Base-by-base conservation (phyloP, 2,329 filamentous ascomycete genomes). In the Cladophialophora yegresii region DNA sequence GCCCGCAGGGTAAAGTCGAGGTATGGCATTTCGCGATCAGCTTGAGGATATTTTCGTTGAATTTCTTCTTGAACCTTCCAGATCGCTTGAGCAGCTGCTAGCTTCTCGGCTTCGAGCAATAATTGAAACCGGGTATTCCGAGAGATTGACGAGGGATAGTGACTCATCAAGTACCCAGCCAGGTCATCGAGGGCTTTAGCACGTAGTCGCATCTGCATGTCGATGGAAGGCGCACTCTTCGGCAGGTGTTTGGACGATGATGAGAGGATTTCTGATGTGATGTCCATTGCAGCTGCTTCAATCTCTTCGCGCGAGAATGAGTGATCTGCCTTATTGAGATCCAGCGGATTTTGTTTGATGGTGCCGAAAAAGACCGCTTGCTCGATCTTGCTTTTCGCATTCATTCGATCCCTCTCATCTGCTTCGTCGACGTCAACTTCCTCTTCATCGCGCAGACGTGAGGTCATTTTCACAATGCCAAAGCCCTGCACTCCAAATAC, bases 291-390 rank as follows among this genome's bases (percentile, higher is more conserved):
- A 8, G 95, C 95, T 64, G 84, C 79, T 65, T 90, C 88, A 28
- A 96, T 83, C 71, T 96, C 91, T 26, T 85, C 80, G 20, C 84
- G 77, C 0, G 86, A 81, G 69, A 95, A 96, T 3, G 84, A 82
- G 61, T 87, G 86, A 45, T 85, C 82, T 67, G 86, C 85, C 50
- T 87, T 84, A 50, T 89, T 85, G 71, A 99, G 92, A 67, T 92
- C 87, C n/a, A 99, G 79, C n/a, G 93, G 90, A 71, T 92, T 98
- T 72, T 91, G 87, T 67, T 88, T 84, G 73, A 90, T 87, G 54
- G 86, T 87, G 1, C 93, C 93, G 74, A 92, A 98, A 77, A 97
- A 98, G 0, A 98, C 90, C 2, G 93, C 93, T 78, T 99, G 93
- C 73, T 97, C 92, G 47, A 99, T 83, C 77, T 95, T 96, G 77